phyloP scores from a whole-genome alignment of 2,329 filamentous ascomycete species.

The Fonsecaea pugnacius region DNA sequence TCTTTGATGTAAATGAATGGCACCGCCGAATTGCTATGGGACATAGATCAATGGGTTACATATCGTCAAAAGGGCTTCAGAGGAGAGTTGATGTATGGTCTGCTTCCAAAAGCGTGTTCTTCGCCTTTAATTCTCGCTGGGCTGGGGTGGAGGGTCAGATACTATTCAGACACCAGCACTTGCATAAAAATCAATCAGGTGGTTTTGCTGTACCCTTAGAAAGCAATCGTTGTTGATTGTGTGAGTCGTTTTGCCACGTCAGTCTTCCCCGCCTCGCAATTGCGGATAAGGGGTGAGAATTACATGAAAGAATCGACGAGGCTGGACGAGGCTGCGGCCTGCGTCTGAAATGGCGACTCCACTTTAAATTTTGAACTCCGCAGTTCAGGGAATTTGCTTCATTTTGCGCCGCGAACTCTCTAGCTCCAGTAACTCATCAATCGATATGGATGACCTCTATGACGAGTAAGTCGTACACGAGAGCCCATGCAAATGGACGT shows the following conservation, averaged over 20 bases:
- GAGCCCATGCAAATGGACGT: conserved; percentile 6
- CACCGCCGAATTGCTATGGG: background rate
- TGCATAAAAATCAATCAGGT: background rate
- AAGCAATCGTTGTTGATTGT: background rate
- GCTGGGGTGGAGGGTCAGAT: background rate
- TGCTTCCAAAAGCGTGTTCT: conserved; percentile 5
- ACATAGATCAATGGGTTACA: background rate
- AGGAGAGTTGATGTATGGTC: background rate
- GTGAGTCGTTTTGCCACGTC: background rate
- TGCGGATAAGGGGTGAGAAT: background rate
- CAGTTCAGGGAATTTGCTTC: conserved; percentile 10
- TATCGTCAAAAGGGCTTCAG: background rate
- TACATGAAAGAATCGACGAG: background rate
- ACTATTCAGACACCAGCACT: background rate
- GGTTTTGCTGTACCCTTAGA: background rate
- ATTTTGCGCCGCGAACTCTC: conserved; percentile 23
- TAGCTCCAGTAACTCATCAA: background rate
- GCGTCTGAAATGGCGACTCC: conserved; percentile 4
- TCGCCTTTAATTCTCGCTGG: background rate
- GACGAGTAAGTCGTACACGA: conserved; percentile 69
- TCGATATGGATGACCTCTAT: conserved; percentile 60
- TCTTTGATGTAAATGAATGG: conserved; percentile 43
- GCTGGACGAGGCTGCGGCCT: conserved; percentile 7
- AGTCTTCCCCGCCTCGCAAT: background rate
- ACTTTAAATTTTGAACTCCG: conserved; percentile 25